Evolutionary conservation across 2,329 filamentous ascomycete species (phyloP).

Genomic region (Periconia sp.): DNA sequence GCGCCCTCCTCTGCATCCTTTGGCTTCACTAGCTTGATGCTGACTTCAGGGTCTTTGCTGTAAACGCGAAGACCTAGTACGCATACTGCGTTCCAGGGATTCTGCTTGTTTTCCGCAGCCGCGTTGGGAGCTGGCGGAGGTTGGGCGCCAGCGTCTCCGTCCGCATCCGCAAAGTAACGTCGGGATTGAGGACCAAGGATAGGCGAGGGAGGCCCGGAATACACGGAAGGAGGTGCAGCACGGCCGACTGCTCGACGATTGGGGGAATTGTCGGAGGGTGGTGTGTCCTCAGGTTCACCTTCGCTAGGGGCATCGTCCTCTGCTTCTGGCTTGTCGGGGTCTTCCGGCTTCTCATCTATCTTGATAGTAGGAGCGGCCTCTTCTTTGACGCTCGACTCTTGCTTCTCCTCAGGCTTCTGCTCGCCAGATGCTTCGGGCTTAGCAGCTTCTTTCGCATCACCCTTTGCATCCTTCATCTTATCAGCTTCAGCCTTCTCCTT

Average conservation of each 20-base stretch:
- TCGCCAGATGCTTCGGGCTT: too few species aligned
- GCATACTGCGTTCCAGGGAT: slow-evolving; percentile 66
- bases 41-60: slow-evolving; percentile 35
- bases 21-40: slow-evolving; percentile 39
- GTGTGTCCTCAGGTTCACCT: too few species aligned
- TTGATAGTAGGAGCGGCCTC: neutral
- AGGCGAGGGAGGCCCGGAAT: too few species aligned
- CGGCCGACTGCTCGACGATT: too few species aligned
- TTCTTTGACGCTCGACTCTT: slow-evolving; percentile 4
- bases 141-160: neutral
- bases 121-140: slow-evolving; percentile 4
- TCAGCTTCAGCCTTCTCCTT: slow-evolving; percentile 10
- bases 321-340: too few species aligned
- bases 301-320: too few species aligned
- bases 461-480: slow-evolving; percentile 1
- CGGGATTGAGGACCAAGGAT: too few species aligned
- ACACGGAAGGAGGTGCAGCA: too few species aligned
- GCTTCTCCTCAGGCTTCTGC: neutral
- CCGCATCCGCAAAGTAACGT: too few species aligned
- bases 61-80: slow-evolving; percentile 64
- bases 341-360: too few species aligned
- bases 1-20: slow-evolving; percentile 37
- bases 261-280: too few species aligned
- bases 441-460: slow-evolving; percentile 2
- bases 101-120: slow-evolving; percentile 21